Conservation (phyloP, 257 asterid species). For the Nicotiana tomentosiformis region DNA sequence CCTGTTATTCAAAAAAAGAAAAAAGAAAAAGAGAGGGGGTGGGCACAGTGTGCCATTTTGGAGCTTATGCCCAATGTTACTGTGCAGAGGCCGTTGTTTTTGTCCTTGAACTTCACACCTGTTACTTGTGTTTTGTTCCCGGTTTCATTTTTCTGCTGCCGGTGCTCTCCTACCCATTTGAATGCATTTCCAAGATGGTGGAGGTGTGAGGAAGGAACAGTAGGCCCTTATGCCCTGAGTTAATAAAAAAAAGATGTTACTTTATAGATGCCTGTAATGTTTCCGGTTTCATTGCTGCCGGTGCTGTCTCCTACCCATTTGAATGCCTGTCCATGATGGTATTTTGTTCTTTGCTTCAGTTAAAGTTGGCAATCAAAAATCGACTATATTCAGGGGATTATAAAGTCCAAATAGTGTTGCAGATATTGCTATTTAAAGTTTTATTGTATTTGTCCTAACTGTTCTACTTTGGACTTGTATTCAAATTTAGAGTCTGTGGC, state of each 20-base stretch:
- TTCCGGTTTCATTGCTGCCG: background rate
- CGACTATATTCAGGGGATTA: background rate
- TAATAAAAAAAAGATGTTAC: too few relatives aligned
- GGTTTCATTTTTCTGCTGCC: too few relatives aligned
- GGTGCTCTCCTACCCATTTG: background rate
- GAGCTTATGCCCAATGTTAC: background rate
- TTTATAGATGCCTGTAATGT: background rate
- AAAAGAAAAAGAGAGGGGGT: background rate
- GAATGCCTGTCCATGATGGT: background rate
- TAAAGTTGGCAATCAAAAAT: background rate
- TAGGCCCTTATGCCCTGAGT: too few relatives aligned
- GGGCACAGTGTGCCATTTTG: background rate
- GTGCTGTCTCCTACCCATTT: background rate
- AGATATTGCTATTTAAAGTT: background rate
- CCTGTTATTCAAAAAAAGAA: background rate
- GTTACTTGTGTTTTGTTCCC: background rate
- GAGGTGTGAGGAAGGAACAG: too few relatives aligned
- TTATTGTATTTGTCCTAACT: background rate
- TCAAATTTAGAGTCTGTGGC: background rate
- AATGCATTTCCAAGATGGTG: background rate
- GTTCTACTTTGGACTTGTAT: background rate
- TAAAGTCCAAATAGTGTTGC: background rate
- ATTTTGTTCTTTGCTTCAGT: background rate
- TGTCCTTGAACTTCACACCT: background rate
- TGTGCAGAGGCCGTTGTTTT: background rate